These are phyloP conservation scores for Sambucus nigra DNA, from an alignment of 129 eudicot species.

Conservation along the genomic window DNA sequence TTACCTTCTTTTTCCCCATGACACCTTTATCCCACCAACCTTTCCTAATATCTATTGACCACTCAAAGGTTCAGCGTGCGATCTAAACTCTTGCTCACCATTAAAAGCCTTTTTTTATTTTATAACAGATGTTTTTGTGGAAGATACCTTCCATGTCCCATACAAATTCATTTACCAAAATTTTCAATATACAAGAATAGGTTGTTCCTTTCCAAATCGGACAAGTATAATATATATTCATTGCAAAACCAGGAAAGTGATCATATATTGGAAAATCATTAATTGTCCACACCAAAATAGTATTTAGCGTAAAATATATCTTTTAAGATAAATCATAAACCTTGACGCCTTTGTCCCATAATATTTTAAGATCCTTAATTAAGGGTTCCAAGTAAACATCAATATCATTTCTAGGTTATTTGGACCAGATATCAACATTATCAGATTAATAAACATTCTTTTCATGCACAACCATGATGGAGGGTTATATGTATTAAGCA, in stretches of 20 bases:
- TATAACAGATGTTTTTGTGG: neutral
- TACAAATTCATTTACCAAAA: neutral
- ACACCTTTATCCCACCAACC: too few relatives aligned
- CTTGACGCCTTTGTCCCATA: neutral
- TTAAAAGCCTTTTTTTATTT: neutral
- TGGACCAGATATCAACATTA: neutral
- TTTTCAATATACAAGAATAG: neutral
- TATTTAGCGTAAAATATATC: neutral
- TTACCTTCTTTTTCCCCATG: too few relatives aligned
- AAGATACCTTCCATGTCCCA: neutral
- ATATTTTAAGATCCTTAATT: neutral
- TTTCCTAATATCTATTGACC: too few relatives aligned
- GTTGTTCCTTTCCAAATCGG: neutral
- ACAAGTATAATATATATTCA: neutral
- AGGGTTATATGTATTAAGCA: neutral
- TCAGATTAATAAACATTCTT: neutral
- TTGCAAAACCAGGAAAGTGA: neutral
- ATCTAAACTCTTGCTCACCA: neutral
- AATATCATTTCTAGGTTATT: too few relatives aligned
- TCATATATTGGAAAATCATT: neutral
- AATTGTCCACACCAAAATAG: neutral
- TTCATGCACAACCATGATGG: slow-evolving; percentile 11
- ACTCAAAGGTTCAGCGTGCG: too few relatives aligned
- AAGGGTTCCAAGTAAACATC: neutral
- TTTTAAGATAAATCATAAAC: neutral